Evolutionary conservation across 2,329 filamentous ascomycete species (phyloP).

Genomic region (Xylaria sp.): DNA sequence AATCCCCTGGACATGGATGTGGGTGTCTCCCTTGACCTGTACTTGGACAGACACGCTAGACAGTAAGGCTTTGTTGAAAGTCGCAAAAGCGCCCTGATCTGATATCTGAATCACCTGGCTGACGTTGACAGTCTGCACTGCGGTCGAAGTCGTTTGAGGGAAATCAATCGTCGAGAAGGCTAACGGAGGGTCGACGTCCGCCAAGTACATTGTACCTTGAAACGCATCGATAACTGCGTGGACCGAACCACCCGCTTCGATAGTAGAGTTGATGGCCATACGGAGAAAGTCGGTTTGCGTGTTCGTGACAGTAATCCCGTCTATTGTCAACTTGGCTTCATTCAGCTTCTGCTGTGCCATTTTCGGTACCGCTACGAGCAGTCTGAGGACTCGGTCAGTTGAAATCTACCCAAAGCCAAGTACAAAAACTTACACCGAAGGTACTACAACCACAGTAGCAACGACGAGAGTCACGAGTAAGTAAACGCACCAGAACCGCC

Average conservation of each 20-base stretch:
- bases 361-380: conserved; percentile 66
- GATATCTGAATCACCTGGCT: conserved; percentile 60
- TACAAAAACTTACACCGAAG: conserved; percentile 66
- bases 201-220: conserved; percentile 65
- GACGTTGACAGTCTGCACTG: conserved; percentile 63
- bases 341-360: conserved; percentile 68
- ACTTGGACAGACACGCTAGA: conserved; percentile 62
- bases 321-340: conserved; percentile 62
- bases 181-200: conserved; percentile 58
- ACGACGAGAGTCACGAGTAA: conserved; percentile 62
- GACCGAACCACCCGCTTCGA: conserved; percentile 62
- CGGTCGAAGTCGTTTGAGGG: conserved; percentile 62
- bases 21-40: conserved; percentile 63
- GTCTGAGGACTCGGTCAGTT: conserved; percentile 51
- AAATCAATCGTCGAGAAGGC: conserved; percentile 65
- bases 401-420: background rate
- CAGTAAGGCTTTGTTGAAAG: conserved; percentile 67
- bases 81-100: conserved; percentile 61
- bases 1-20: conserved; percentile 63
- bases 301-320: conserved; percentile 62
- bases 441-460: conserved; percentile 63
- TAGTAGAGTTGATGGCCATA: conserved; percentile 67
- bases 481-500: conserved; percentile 71
- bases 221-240: conserved; percentile 64
- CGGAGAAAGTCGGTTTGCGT: conserved; percentile 58